Conservation (phyloP, 176 grass and related monocot genomes). For the Rhynchospora tenuis region DNA sequence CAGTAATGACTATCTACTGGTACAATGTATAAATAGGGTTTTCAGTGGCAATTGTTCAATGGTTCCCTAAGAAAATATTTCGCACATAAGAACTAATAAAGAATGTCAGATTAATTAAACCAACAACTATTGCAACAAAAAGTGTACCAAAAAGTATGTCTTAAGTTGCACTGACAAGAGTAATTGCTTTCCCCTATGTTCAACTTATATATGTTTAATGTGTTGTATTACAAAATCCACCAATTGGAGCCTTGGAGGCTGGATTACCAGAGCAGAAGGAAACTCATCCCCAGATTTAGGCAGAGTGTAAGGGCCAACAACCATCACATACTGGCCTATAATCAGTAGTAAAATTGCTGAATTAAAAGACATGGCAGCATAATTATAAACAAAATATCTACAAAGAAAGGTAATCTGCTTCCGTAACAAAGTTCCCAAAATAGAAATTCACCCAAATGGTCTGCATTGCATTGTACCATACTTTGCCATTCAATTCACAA, state of each 20-base stretch:
- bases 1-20: background rate
- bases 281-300: background rate
- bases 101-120: no score
- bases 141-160: background rate
- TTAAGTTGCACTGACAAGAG: background rate
- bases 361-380: background rate
- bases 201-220: background rate
- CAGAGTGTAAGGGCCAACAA: constrained; percentile 45
- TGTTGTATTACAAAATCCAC: background rate
- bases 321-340: constrained; percentile 82
- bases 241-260: background rate
- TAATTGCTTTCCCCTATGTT: background rate
- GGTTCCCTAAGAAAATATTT: no score
- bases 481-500: background rate
- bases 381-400: background rate
- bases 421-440: no score
- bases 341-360: background rate
- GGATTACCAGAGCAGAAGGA: background rate
- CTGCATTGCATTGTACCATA: background rate
- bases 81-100: no score
- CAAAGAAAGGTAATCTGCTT: background rate
- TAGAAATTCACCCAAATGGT: background rate
- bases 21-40: background rate
- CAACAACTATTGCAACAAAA: background rate
- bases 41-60: no score